Evolutionary conservation across 225 moss, liverwort and hornwort genomes (phyloP), one percentile per base, ranked within the genome.

Genomic region (Rhytidiadelphus loreus): DNA sequence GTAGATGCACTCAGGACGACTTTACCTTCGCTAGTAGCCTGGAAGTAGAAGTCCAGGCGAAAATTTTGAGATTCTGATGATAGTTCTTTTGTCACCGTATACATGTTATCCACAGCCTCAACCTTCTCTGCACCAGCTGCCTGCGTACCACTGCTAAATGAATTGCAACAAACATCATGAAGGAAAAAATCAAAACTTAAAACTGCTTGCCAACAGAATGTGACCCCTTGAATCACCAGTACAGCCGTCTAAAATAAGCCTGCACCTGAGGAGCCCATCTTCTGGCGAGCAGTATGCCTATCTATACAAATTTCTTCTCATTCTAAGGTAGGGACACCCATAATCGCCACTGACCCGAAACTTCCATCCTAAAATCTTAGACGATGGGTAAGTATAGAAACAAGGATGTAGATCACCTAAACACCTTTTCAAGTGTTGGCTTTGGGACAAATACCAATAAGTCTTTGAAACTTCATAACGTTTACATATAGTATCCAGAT

Each of bases 91-190:
- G 92, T 94, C 70, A 99, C 88, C 62, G 76, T 91, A 62, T 94
- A 93, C 92, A 99, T 81, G 75, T 95, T 96, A 65, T 93, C 89
- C 74, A 95, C 91, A 59, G 91, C 96, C 58, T 91, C 94, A 46
- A 96, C 97, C 87, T 93, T 91, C 83, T 94, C 91, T 81, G 98
- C 98, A 91, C 96, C 97, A 90, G 92, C 92, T 92, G 90, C 95
- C 97, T 97, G 95, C 81, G 76, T 83, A 92, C 82, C 84, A 86
- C 62, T 75, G 87, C 83, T 89, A 85, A 75, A 82, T 91, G 69
- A 93, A 57, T 86, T 84, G 84, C 84, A 91, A 62, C 66, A 43
- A 70, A 88, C 19, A 86, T 79, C 83, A 73, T 12, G 57, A 62
- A 88, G 80, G 48, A 86, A 75, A 46, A 33, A 74, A 58, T 61